Conservation (phyloP, 208 protist genomes). For the Polymyxa betae region DNA sequence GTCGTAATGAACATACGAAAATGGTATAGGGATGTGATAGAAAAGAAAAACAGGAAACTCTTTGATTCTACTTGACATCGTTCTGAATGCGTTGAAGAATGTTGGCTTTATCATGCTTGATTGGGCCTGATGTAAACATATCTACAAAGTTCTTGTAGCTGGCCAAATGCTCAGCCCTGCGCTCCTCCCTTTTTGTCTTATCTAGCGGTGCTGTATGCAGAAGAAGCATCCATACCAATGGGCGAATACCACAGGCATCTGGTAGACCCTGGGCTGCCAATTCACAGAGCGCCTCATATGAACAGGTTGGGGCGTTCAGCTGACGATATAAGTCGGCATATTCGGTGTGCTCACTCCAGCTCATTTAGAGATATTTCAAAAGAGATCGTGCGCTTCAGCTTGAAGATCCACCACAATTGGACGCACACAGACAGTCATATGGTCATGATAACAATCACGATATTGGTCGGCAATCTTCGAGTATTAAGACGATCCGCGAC, state of each 20-base stretch:
- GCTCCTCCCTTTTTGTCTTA: not conserved
- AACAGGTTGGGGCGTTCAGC: not conserved
- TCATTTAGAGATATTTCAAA: no score
- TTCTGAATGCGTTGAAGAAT: not conserved
- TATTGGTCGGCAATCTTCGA: no score
- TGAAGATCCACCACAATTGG: no score
- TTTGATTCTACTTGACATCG: not conserved
- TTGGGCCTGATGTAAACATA: not conserved
- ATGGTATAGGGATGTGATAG: no score
- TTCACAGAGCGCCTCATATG: not conserved
- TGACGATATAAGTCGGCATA: not conserved
- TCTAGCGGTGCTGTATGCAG: conserved; percentile 36
- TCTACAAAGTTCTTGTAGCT: conserved; percentile 39
- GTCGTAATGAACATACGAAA: no score
- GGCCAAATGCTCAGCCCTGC: not conserved
- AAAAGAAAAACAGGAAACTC: not conserved
- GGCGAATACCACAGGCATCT: conserved; percentile 15
- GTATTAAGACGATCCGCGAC: no score
- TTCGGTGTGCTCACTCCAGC: not conserved
- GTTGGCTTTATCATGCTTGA: not conserved
- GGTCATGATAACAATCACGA: no score
- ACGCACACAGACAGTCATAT: no score
- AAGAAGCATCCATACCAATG: not conserved
- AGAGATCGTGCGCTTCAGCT: no score
- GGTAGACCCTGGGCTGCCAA: not conserved